phyloP scores from a whole-genome alignment of 768 basidiomycete species.

The Trametes cinnabarina region DNA sequence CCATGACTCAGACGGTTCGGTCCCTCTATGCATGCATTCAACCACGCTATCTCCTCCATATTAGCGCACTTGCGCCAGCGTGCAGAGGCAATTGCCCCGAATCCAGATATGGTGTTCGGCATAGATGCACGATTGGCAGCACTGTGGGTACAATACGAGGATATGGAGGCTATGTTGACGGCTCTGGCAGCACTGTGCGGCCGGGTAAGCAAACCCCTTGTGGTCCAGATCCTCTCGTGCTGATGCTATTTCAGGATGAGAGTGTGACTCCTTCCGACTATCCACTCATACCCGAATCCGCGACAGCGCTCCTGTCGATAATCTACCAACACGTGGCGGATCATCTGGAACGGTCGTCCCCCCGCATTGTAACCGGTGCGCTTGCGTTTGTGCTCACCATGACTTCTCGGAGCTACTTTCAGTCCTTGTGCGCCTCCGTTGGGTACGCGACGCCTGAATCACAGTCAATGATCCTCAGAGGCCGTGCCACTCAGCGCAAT shows the following conservation, averaged over 20 bases:
- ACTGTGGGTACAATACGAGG: constrained; percentile 27
- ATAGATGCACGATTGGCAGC: constrained; percentile 17
- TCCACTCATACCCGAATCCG: constrained; percentile 20
- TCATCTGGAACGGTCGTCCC: constrained; percentile 55
- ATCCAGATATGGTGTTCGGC: background rate
- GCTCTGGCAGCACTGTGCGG: constrained; percentile 59
- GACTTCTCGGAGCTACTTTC: constrained; percentile 62
- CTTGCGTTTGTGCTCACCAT: constrained; percentile 68
- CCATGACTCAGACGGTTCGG: background rate
- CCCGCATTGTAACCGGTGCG: constrained; percentile 45
- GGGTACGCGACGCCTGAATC: constrained; percentile 39
- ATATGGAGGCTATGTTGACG: constrained; percentile 23
- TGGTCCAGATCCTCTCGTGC: background rate
- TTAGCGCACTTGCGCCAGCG: constrained; percentile 47
- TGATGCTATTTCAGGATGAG: constrained; percentile 12
- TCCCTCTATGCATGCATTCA: constrained; percentile 59
- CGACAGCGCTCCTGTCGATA: constrained; percentile 53
- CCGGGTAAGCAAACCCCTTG: constrained; percentile 44
- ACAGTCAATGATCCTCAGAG: background rate
- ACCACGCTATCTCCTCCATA: constrained; percentile 59
- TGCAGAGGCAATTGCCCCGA: background rate
- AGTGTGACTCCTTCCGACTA: constrained; percentile 16
- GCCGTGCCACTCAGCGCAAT: background rate
- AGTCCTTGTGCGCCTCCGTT: constrained; percentile 55
- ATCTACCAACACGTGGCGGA: constrained; percentile 56